Base-by-base conservation (phyloP, 345 rosid species). In the Dimocarpus longan region DNA sequence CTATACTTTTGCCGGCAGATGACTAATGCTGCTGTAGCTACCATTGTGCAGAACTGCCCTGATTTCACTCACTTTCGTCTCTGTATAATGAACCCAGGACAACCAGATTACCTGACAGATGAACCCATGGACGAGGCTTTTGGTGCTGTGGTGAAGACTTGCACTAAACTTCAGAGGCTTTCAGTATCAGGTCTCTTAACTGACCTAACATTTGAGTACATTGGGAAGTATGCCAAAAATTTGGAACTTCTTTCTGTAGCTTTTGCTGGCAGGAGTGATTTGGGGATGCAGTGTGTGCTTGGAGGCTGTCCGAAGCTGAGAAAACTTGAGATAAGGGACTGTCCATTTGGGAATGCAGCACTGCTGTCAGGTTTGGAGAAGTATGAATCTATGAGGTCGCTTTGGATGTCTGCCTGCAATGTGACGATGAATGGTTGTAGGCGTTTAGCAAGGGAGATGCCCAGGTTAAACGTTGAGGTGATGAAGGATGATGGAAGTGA, bases 381-480 rank as follows among this genome's bases (percentile, higher is more conserved):
- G 83, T 89, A 89, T 24, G 95, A 91, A 80, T 88, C 93, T 6
- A 91, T 91, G 95, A 88, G 93, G 84, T 91, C 93, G 5, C 91
- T 91, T 72, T 91, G 95, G 95, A 89, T 91, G 93, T 91, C 95
- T 24, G 85, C 93, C 44, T 91, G 95, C 82, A 87, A 89, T 68
- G 85, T 91, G 78, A 89, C 94, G 26, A 88, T 91, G 86, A 82
- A 81, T 82, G 94, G 84, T 24, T 91, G 94, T 78, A 79, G 79
- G 78, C 67, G 48, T 24, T 77, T 91, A 87, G 94, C 94, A 1
- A 84, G 77, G 81, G 69, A 86, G 86, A 89, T 86, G 93, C 95
- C 95, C 22, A 82, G 93, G 81, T 80, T 91, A 85, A 91, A 91
- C 32, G 95, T 91, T 32, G 94, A 91, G 84, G 92, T 91, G 28